Base-by-base conservation (phyloP, 768 basidiomycete species). In the Leccinellum rugosiceps region DNA sequence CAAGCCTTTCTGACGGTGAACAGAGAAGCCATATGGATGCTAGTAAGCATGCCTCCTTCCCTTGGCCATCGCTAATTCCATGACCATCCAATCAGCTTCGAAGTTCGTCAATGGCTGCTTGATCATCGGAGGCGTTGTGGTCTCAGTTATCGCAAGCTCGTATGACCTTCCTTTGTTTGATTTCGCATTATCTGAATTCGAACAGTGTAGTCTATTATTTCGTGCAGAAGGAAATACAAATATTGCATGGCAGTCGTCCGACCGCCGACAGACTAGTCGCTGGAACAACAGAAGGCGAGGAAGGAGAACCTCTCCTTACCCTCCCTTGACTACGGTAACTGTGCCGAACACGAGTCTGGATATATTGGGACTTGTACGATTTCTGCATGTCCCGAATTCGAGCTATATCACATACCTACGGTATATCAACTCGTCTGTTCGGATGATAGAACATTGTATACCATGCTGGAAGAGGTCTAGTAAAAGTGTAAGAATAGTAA, bases 401-500 rank as follows among this genome's bases (percentile, higher is more conserved):
- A 44, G 6, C 28, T 46, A 55, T 8, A 43, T 59, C 21, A 17
- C 47, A 46, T 48, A 43, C 57, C 31, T 26, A n/a, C 13, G 5
- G 8, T 57, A 50, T 35, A 57, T 48, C 15, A 55, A 26, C 38
- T 19, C 17, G 17, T 50, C 53, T 30, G 51, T n/a, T 35, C 49
- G 58, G 21, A 46, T 41, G 44, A 53, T 46, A 46, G 6, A 30
- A 46, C 49, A 58, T 38, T 45, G 30, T 61, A 61, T 52, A 34
- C 43, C 50, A 38, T 57, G 32, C 32, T 50, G 35, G 58, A 6
- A 46, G 31, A 28, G 30, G n/a, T 62, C 76, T 75, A 92, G 74
- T 97, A 98, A 74, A 88, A 87, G 72, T 98, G 94, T 64, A 98
- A 74, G 81, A 98, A 99, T 46, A 99, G 77, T 61, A 99, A 72